A percentile compares a stretch with the other conserved stretches of the same genome.
phyloP scores from a whole-genome alignment of 352 stramenopile species.

The Phytophthora pluvialis region DNA sequence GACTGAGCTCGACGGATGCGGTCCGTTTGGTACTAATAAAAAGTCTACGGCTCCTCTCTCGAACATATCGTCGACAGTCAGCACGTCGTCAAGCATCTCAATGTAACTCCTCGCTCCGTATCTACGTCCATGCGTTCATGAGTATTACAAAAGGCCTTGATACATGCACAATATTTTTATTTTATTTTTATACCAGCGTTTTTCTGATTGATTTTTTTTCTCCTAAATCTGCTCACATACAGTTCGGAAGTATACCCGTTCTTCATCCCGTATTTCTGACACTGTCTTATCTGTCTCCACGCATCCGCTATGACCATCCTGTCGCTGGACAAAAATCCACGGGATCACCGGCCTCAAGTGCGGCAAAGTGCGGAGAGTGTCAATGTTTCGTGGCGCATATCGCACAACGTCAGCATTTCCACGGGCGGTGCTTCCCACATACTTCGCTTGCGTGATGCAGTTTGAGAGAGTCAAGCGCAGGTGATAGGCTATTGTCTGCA shows the following conservation, averaged over 20 bases:
- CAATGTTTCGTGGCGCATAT: constrained; percentile 23
- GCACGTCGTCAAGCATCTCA: background rate
- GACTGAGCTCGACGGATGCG: constrained; percentile 13
- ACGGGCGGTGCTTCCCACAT: background rate
- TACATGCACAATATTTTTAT: background rate
- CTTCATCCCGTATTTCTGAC: no score
- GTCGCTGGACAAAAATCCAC: constrained; percentile 23
- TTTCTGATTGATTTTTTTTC: background rate
- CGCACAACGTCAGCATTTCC: constrained; percentile 9
- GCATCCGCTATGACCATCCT: constrained; percentile 6
- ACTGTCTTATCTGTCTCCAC: background rate
- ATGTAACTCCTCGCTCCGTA: constrained; percentile 1
- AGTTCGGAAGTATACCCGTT: background rate
- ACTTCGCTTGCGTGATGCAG: no score
- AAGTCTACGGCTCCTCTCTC: background rate
- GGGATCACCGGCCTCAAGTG: constrained; percentile 30
- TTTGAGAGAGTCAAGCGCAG: constrained; percentile 13
- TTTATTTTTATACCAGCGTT: background rate
- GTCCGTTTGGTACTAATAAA: constrained; percentile 3
- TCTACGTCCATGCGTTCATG: background rate
- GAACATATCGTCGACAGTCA: background rate
- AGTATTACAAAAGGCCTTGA: background rate
- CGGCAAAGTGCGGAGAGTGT: constrained; percentile 32
- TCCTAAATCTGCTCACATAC: background rate
- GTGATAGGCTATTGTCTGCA: constrained; percentile 1